Percentiles rank a stretch among this genome's conserved stretches.
Conservation (phyloP, 2,329 filamentous ascomycete species). For the Calonectria honghensis region DNA sequence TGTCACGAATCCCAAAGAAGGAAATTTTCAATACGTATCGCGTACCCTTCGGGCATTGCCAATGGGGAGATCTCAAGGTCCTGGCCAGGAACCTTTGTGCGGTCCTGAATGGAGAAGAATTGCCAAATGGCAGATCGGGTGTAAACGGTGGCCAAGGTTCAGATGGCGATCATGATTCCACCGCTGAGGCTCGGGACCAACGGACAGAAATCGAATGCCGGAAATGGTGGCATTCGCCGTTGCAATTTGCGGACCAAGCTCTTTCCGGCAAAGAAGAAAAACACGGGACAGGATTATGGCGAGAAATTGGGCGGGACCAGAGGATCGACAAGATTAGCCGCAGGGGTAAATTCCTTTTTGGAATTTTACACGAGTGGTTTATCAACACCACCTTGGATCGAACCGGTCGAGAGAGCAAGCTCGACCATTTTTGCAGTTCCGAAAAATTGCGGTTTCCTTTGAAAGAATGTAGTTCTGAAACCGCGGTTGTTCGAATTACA, state of each 20-base stretch:
- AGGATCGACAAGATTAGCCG: neutral
- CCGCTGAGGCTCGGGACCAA: neutral
- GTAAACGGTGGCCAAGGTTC: no score
- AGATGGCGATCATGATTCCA: neutral
- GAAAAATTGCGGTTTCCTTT: no score
- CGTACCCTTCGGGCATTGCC: neutral
- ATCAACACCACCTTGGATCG: neutral
- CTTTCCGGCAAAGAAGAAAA: neutral
- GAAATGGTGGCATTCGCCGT: neutral
- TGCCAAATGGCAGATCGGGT: neutral
- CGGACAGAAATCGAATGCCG: neutral
- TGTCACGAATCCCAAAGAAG: neutral
- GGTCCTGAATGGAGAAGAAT: neutral
- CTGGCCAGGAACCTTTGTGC: neutral
- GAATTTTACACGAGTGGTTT: constrained; percentile 4
- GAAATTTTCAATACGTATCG: neutral
- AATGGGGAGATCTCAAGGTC: neutral
- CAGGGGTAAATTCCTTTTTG: neutral
- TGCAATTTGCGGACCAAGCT: neutral
- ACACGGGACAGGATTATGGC: neutral
- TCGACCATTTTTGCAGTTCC: no score
- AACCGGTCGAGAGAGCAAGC: no score
- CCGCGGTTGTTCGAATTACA: no score
- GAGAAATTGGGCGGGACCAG: neutral
- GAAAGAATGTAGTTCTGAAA: no score